Evolutionary conservation across 2,329 filamentous ascomycete species (phyloP), one percentile per base, ranked within the genome.

Genomic region (Curvularia sp.): DNA sequence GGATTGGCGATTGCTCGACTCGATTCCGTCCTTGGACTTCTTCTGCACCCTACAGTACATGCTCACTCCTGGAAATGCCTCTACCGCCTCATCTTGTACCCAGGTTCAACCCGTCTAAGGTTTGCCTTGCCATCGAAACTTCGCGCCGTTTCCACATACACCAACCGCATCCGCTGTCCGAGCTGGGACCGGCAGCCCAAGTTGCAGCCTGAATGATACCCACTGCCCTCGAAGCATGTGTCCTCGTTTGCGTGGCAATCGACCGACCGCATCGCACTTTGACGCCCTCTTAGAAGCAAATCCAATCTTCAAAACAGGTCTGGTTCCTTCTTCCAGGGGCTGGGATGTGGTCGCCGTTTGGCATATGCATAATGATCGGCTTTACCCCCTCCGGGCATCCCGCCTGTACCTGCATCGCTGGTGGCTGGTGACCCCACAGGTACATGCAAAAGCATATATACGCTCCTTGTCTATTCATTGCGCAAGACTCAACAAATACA

Each of bases 1-100:
- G 71, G 70, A 74, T 75, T 71, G 69, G 71, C 72, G 71, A 71
- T 69, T 57, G 53, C 69, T 69, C 64, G 62, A 36, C 36, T 39
- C 50, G 39, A 30, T 46, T 48, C 21, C 38, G 43, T 48, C 45
- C 47, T 43, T 34, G 42, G 18, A 28, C 30, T 34, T 50, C 34
- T 47, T 10, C 34, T n/a, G n/a, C n/a, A n/a, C n/a, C n/a, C n/a
- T n/a, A n/a, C n/a, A 36, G 34, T n/a, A 15, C 13, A 39, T 34
- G 15, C n/a, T 30, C n/a, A 10, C 23, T 3, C 34, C 39, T 53
- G 21, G 43, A 25, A 13, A 46, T 5, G 25, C 32, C 32, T 42
- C 21, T 19, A 21, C 28, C 45, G 28, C 43, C 27, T 47, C 43
- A n/a, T 47, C 18, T 23, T 41, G 6, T 23, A 5, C 39, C 21